phyloP scores from a whole-genome alignment of 2,329 filamentous ascomycete species.

The Aureobasidium melanogenum region DNA sequence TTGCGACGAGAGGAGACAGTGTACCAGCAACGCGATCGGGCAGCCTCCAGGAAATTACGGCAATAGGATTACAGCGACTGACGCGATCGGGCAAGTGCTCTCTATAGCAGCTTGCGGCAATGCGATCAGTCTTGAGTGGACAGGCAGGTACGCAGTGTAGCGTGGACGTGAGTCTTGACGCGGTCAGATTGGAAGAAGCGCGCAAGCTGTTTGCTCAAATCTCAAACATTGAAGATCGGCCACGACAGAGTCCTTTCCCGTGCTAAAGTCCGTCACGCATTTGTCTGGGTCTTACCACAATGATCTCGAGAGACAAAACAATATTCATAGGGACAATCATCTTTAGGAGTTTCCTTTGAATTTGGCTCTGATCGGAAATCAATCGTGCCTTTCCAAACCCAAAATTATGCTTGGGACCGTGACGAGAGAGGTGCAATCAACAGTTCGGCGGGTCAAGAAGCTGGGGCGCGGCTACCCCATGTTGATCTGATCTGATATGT shows the following conservation, averaged over 20 bases:
- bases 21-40: neutral
- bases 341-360: no score
- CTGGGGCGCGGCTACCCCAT: neutral
- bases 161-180: no score
- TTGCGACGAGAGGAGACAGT: neutral
- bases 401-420: neutral
- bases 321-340: no score
- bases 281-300: neutral
- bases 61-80: neutral
- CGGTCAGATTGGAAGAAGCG: no score
- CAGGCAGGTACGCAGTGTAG: neutral
- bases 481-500: neutral
- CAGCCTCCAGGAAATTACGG: neutral
- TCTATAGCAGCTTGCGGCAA: neutral
- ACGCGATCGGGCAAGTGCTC: neutral
- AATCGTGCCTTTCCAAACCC: neutral
- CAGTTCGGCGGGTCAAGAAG: neutral
- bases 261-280: neutral
- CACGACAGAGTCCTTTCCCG: neutral
- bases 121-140: neutral
- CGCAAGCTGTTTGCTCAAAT: neutral
- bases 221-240: neutral
- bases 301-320: no score
- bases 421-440: neutral
- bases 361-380: neutral